Evolutionary conservation across 2,329 filamentous ascomycete genomes (phyloP), one percentile per base, ranked within the genome.

Genomic region (Ustulina deusta): DNA sequence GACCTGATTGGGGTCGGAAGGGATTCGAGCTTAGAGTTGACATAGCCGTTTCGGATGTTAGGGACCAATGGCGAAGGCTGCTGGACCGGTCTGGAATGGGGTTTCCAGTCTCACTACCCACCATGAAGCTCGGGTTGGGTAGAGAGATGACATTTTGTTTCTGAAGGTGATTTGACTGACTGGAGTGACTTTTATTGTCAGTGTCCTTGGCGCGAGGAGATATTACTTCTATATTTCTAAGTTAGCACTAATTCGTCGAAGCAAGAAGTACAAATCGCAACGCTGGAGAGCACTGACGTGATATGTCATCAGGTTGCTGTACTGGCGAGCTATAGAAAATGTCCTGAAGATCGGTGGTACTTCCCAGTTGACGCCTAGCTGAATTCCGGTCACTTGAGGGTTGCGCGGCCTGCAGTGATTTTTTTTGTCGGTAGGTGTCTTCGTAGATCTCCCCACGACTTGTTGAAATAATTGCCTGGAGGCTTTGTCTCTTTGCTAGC

Each of bases 11-110:
- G 0, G 82, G 81, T 1, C 81, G 73, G n/a, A 79, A 80, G 3
- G 76, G 75, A 52, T 80, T 81, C 15, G 82, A 83, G 61, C 80
- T 81, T 27, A 76, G 72, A 57, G 80, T 82, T 3, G 82, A 82
- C 15, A 78, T 79, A 55, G 79, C 80, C 3, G 82, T 82, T 9
- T 81, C 76, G 0, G 82, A 83, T 1, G 81, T 81, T 10, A 81
- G 74, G 4, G 83, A 84, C 77, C 78, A 82, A 20, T 80, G 79
- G 3, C 79, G 77, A 2, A 80, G 66, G 52, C 79, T 81, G 74
- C 81, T 76, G 60, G 78, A 78, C 25, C 78, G 73, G 4, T 79
- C 70, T 3, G 81, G 79, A 6, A 81, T 74, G 22, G 78, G 73
- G 52, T 80, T 81, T 15, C 78, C 77, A 1, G 79, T 76, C 10